Conservation (phyloP, 257 asterid genomes). For the Solanum corneliomulleri region DNA sequence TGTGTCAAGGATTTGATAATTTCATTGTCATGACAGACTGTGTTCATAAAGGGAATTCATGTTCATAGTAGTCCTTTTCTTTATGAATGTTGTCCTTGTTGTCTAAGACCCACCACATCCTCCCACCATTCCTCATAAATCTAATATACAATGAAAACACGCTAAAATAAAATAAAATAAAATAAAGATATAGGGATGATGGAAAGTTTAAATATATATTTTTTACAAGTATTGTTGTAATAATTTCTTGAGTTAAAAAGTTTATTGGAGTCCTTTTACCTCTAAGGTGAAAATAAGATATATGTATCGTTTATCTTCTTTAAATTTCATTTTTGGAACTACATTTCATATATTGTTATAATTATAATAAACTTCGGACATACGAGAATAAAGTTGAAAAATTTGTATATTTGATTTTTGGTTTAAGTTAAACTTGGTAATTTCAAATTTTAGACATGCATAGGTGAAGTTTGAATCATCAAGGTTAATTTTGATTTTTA, state of each 20-base stretch:
- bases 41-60: not conserved
- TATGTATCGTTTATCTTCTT: rapidly evolving
- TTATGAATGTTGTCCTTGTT: not conserved
- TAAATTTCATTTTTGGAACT: not conserved
- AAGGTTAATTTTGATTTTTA: not conserved
- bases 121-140: not conserved
- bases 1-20: not conserved
- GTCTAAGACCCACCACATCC: not conserved
- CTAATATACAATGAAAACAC: not conserved
- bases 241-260: not conserved
- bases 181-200: not conserved
- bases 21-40: not conserved
- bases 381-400: not conserved
- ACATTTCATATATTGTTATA: not conserved
- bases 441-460: not conserved
- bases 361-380: not conserved
- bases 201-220: not conserved
- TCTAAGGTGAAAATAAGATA: not conserved
- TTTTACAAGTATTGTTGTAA: not conserved
- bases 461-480: not conserved
- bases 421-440: not conserved
- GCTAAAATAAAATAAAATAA: not conserved
- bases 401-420: not conserved
- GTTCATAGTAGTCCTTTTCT: not conserved
- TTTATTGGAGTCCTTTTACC: not conserved